Base-by-base conservation (phyloP, 1,139 yeast genomes). In the Taphrina pruni region DNA sequence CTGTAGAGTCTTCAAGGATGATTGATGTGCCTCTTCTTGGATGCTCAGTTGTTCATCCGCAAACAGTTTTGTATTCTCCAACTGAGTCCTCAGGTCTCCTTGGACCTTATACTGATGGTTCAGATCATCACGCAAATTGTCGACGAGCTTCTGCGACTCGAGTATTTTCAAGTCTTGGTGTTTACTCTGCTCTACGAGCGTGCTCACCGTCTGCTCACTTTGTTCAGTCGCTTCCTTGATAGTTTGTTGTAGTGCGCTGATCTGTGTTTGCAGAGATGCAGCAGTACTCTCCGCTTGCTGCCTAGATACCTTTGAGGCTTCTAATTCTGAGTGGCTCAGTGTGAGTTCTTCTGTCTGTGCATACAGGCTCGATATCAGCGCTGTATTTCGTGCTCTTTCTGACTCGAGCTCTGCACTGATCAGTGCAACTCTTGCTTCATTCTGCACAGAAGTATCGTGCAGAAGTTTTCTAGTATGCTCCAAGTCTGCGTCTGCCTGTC, bases 1-100 rank as follows among this genome's bases (percentile, higher is more conserved):
- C n/a, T 36, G 20, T 50, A 64, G 14, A 11, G 35, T 64, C 17
- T 36, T 48, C 55, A 54, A 14, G 11, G 55, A 48, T 20, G 60
- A 21, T 17, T 32, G 55, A 45, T 64, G 67, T 8, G 38, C 41
- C 48, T 64, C 67, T 7, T 46, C n/a, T 51, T 45, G 46, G 1
- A 64, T 54, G n/a, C 12, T 46, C 36, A 64, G 32, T 36, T 48
- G 60, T 55, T 64, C 67, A 39, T 64, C 67, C 8, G 67, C 67
- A 20, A 50, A 20, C 17, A 12, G 17, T 36, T 45, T 55, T 39
- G 52, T 55, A 9, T 43, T 11, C 20, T 55, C 61, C 20, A 64
- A 21, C n/a, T 35, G 39, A 6, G 39, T 48, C 36, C 36, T n/a
- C 7, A 50, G 41, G 5, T 36, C 56, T 20, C 11, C 60, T 38